Base-by-base conservation (phyloP, 106 monocot species). In the Dioscorea zingiberensis region DNA sequence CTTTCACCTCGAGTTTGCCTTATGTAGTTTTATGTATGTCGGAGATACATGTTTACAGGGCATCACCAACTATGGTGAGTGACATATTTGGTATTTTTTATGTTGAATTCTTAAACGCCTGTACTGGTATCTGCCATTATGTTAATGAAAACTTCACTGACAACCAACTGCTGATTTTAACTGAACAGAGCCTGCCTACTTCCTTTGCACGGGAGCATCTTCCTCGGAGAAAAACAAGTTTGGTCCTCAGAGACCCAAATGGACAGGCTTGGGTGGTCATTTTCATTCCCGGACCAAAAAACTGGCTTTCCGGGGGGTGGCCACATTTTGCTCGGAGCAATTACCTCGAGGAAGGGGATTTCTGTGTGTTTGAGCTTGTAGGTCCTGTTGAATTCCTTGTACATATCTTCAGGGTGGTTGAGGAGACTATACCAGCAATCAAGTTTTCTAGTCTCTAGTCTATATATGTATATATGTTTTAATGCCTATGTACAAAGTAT, bases 291-390 rank as follows among this genome's bases (percentile, higher is more conserved):
- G 55, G 55, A 26, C 15, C 53, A 21, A 59, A 66, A 48, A 60
- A 49, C 67, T 54, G 51, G 13, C 21, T 80, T 49, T 75, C 74
- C 4, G 23, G 65, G 54, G 80, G 80, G n/a, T 80, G 80, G 80
- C 13, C 32, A 25, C 23, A 64, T 24, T 80, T 80, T 48, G 74
- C 65, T 2, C 75, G 71, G 1, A 61, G 46, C 26, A 80, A 80
- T 64, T 44, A 60, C 22, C 70, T 75, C 1, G 62, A 75, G 70
- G 80, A 80, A 71, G 75, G 75, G 21, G 80, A 80, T 48, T 75
- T 55, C 56, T 80, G 80, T 21, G 66, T 63, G 0, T 80, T 80
- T 13, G 75, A 75, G 75, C 66, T 75, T 46, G 48, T 67, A 24
- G 61, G 32, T 14, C 47, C 56, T 14, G 18, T 47, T 38, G 75